These are phyloP conservation scores for Yamadazyma takamatsuzukensis DNA, from an alignment of 805 yeast genomes.

Conservation along the genomic window DNA sequence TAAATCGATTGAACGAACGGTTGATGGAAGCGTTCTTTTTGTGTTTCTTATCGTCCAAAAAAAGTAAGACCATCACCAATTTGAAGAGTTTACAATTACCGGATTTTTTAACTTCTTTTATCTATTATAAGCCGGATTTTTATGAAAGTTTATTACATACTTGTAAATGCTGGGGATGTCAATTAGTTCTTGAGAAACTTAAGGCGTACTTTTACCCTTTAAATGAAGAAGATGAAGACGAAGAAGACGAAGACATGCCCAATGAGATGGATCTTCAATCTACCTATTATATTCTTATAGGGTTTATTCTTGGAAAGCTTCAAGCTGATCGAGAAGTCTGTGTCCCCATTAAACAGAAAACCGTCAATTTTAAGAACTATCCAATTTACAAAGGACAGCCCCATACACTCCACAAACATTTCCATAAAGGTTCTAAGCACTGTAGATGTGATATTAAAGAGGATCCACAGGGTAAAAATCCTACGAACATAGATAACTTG, in stretches of 20 bases:
- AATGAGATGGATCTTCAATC: slow-evolving; percentile 21
- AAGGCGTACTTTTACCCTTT: slow-evolving; percentile 20
- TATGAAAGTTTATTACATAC: slow-evolving; percentile 32
- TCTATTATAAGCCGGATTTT: slow-evolving; percentile 35
- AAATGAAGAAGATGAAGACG: slow-evolving; percentile 12
- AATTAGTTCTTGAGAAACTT: slow-evolving; percentile 21
- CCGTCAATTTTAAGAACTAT: slow-evolving; percentile 20
- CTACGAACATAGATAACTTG: slow-evolving; percentile 26
- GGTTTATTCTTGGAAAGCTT: slow-evolving; percentile 29
- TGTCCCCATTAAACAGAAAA: slow-evolving; percentile 27
- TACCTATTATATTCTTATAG: slow-evolving; percentile 27
- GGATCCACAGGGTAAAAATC: slow-evolving; percentile 21
- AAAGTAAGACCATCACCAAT: slow-evolving; percentile 9
- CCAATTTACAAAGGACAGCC: slow-evolving; percentile 35
- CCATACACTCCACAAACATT: slow-evolving; percentile 29
- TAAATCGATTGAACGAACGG: slow-evolving; percentile 30
- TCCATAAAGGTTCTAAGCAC: slow-evolving; percentile 15
- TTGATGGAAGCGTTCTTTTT: slow-evolving; percentile 35
- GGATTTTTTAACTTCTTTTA: slow-evolving; percentile 33
- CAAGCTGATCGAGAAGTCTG: slow-evolving; percentile 36
- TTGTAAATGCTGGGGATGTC: slow-evolving; percentile 35
- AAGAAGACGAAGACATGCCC: slow-evolving; percentile 11
- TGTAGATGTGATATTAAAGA: slow-evolving; percentile 21
- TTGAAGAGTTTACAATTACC: slow-evolving; percentile 26
- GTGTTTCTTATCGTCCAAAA: slow-evolving; percentile 16